A percentile compares a stretch with the other conserved stretches of the same genome.
phyloP scores from a whole-genome alignment of 2,329 filamentous ascomycete genomes.

The Colletotrichum sp. region DNA sequence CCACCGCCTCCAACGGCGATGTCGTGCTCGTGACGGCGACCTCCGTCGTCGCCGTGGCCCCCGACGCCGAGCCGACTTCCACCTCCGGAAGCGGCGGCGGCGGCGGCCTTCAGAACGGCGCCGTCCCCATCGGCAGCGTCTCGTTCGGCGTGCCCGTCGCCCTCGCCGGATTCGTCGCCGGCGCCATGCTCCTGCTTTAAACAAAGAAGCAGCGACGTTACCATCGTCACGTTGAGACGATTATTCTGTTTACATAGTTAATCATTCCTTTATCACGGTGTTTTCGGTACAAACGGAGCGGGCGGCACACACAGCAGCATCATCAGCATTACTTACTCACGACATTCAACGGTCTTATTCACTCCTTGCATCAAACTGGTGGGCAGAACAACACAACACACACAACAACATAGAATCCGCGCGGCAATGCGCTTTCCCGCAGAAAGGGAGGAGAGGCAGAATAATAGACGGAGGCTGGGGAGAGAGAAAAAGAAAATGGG shows the following conservation, averaged over 20 bases:
- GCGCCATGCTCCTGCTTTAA: constrained; percentile 15
- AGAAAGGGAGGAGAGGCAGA: too few species aligned
- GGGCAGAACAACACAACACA: background rate
- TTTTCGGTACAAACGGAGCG: background rate
- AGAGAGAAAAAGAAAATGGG: background rate
- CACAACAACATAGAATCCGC: constrained; percentile 5
- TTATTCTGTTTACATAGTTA: constrained; percentile 6
- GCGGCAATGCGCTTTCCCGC: background rate
- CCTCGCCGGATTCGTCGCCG: constrained; percentile 30
- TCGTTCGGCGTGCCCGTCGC: constrained; percentile 20
- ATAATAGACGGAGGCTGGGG: constrained; percentile 9
- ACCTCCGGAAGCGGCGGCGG: constrained; percentile 19
- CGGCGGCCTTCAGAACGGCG: constrained; percentile 43
- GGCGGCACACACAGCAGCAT: constrained; percentile 6
- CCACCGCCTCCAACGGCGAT: constrained; percentile 48
- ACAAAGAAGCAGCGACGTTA: background rate
- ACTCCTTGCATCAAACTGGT: constrained; percentile 20
- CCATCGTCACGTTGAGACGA: background rate
- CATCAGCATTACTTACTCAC: constrained; percentile 19
- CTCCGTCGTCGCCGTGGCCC: constrained; percentile 50
- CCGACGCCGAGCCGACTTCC: constrained; percentile 33
- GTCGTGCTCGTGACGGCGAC: constrained; percentile 54
- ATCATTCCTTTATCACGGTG: constrained; percentile 1
- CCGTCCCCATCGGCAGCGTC: constrained; percentile 25
- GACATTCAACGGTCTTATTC: constrained; percentile 21